Evolutionary conservation across 2,329 filamentous ascomycete species (phyloP).

Genomic region (Plectosphaerella sp.): DNA sequence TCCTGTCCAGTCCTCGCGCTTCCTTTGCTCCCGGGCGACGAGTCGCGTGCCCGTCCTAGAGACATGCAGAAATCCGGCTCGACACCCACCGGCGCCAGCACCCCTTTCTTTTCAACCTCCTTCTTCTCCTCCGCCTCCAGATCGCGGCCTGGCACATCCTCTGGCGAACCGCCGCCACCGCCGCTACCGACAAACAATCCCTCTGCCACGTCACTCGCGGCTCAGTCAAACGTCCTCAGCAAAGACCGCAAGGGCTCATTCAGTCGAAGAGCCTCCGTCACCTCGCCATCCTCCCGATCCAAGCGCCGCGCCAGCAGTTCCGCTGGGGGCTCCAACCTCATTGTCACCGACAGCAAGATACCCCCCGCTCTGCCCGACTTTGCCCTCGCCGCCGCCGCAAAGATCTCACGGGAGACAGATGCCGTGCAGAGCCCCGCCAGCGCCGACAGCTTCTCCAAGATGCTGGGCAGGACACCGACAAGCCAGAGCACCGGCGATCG

Average conservation of each 20-base stretch:
- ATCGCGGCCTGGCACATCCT: constrained; percentile 14
- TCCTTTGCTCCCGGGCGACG: background rate
- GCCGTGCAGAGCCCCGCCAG: constrained; percentile 18
- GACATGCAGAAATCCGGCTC: constrained; percentile 14
- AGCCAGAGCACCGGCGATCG: constrained; percentile 22
- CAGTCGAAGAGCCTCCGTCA: constrained; percentile 49
- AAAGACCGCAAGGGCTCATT: constrained; percentile 50
- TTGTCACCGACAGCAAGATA: constrained; percentile 39
- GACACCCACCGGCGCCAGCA: constrained; percentile 14
- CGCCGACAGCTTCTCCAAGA: constrained; percentile 34
- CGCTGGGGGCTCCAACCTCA: constrained; percentile 30
- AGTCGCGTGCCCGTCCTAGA: constrained; percentile 2
- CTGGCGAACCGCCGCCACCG: constrained; percentile 10
- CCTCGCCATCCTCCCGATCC: constrained; percentile 21
- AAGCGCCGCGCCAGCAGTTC: constrained; percentile 37
- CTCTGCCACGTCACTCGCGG: constrained; percentile 13
- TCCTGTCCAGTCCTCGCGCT: background rate
- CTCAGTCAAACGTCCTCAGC: constrained; percentile 24
- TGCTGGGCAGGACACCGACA: constrained; percentile 37
- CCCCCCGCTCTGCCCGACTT: constrained; percentile 53
- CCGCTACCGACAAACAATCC: constrained; percentile 8
- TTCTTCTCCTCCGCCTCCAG: constrained; percentile 27
- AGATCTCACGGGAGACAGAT: constrained; percentile 28
- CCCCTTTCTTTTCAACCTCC: constrained; percentile 30
- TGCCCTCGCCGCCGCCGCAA: constrained; percentile 44